Base-by-base conservation (phyloP, 148 eudicot genomes). In the Pouteria glomerata region DNA sequence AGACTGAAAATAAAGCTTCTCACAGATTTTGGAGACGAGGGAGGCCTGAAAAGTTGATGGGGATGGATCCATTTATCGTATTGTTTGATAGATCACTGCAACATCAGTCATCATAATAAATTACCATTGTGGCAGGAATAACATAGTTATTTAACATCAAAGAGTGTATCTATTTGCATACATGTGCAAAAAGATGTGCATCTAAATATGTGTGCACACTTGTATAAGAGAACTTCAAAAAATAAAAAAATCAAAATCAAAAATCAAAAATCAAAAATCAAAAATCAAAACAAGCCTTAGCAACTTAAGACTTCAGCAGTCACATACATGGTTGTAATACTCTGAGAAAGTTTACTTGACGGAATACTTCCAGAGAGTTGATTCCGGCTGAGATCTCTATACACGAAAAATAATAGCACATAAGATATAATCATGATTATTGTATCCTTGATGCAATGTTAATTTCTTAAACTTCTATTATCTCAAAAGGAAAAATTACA, bases 81-180 rank as follows among this genome's bases (percentile, higher is more conserved):
- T 69, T 69, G 34, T 69, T 69, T 33, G 72, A 53, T 24, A 69
- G 61, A 53, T 69, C 72, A 37, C 72, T 69, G 72, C 72, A 69
- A 26, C 5, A 21, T 21, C 30, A 21, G 16, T 56, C 60, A 56
- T 0, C 26, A 56, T 56, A 5, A 26, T 56, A 52, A 6, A 52
- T 52, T 52, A 52, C 57, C n/a, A 39, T 6, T 39, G 5, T 39
- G 10, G 10, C 10, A 39, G 44, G 10, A 39, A 39, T 10, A 39
- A 39, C 44, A n/a, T 10, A 39, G 44, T 10, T 39, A 10, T 39
- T 39, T 39, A 39, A 39, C 44, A 39, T 39, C 44, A 10, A 39
- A 39, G 44, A 39, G 44, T 39, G 44, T 39, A 39, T 39, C 44
- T 39, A 39, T 10, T 39, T 39, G 10, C 44, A 39, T 39, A 10